Percentiles rank a stretch among this genome's conserved stretches.
Conservation (phyloP, 2,329 filamentous ascomycete genomes). For the Annulohypoxylon truncatum region DNA sequence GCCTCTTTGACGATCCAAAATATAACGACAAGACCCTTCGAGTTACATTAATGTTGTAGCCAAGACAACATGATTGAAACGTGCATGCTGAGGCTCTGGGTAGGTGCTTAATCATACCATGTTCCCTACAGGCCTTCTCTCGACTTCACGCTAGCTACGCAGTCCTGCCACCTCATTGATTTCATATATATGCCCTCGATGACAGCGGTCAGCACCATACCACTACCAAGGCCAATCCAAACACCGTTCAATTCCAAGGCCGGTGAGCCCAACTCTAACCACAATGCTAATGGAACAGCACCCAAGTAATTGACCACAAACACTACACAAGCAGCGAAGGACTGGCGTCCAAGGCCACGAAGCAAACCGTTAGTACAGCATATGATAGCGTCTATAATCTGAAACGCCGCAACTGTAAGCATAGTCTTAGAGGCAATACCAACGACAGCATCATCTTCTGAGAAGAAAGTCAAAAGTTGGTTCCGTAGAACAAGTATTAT, state of each 20-base stretch:
- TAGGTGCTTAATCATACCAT: neutral
- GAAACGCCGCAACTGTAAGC: conserved; percentile 50
- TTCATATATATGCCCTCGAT: conserved; percentile 53
- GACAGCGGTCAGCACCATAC: conserved; percentile 49
- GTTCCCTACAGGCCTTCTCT: conserved; percentile 40
- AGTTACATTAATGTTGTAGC: neutral
- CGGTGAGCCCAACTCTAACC: conserved; percentile 52
- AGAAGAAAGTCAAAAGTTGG: conserved; percentile 49
- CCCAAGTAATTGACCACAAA: conserved; percentile 53
- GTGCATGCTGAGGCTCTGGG: neutral
- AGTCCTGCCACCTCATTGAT: conserved; percentile 49
- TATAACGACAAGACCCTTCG: neutral
- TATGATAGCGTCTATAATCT: conserved; percentile 52
- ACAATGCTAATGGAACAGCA: conserved; percentile 54
- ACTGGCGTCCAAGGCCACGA: conserved; percentile 55
- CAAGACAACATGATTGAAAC: neutral
- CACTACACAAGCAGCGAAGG: conserved; percentile 53
- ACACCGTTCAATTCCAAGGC: conserved; percentile 50
- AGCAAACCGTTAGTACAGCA: conserved; percentile 54
- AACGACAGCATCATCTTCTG: conserved; percentile 48
- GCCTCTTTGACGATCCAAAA: too few relatives aligned
- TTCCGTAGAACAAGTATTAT: conserved; percentile 49
- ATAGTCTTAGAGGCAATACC: conserved; percentile 49
- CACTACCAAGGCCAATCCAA: conserved; percentile 52
- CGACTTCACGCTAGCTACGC: conserved; percentile 48